phyloP scores from a whole-genome alignment of 2,329 filamentous ascomycete species.

The Aspergillus brasiliensis region DNA sequence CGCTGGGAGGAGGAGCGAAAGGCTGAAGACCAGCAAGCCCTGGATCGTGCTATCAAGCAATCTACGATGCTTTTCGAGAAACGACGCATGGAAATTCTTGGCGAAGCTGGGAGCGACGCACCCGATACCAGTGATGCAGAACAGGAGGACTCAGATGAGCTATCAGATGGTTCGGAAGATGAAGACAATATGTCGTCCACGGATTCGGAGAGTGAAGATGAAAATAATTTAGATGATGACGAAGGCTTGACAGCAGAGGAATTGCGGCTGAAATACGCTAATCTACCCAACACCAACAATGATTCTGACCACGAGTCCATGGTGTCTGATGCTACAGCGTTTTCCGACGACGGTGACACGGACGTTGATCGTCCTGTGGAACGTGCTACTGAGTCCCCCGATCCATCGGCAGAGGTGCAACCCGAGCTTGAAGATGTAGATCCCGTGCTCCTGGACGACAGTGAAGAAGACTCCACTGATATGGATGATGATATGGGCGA shows the following conservation, averaged over 20 bases:
- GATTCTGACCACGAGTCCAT: constrained; percentile 28
- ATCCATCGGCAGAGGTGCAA: constrained; percentile 29
- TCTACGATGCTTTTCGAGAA: constrained; percentile 54
- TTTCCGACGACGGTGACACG: constrained; percentile 23
- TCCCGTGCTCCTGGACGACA: constrained; percentile 48
- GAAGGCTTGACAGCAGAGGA: constrained; percentile 50
- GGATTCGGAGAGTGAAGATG: constrained; percentile 46
- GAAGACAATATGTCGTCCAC: constrained; percentile 54
- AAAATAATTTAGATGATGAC: constrained; percentile 44
- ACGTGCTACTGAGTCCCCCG: constrained; percentile 21
- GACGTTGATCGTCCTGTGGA: constrained; percentile 24
- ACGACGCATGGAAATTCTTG: constrained; percentile 43
- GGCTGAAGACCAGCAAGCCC: constrained; percentile 54
- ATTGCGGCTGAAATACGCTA: constrained; percentile 51
- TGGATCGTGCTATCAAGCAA: constrained; percentile 56
- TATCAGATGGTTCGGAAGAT: constrained; percentile 62
- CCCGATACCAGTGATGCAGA: constrained; percentile 65
- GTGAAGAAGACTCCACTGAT: constrained; percentile 50
- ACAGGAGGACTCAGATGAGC: constrained; percentile 29
- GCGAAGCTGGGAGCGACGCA: constrained; percentile 67
- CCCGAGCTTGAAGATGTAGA: constrained; percentile 46
- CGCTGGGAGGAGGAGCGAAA: constrained; percentile 61
- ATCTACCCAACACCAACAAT: constrained; percentile 34
- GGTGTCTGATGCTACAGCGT: constrained; percentile 23
- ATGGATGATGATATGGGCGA: constrained; percentile 54